Evolutionary conservation across 345 rosid species (phyloP).

Genomic region (Eucalyptus dawsonii): DNA sequence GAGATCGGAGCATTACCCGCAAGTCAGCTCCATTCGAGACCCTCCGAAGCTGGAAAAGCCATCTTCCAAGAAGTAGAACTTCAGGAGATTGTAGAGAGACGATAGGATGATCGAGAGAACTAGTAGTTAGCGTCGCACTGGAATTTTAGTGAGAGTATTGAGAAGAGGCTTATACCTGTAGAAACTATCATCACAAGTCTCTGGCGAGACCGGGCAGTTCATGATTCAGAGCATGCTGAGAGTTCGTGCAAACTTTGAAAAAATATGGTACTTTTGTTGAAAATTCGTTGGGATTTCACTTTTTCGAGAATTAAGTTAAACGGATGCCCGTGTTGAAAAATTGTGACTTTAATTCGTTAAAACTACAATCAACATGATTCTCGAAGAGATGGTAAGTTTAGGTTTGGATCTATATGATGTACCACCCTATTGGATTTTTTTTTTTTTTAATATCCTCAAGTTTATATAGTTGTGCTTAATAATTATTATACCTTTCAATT

Average conservation of each 20-base stretch:
- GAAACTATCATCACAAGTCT: background rate
- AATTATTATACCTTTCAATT: too few relatives aligned
- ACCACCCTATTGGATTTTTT: too few relatives aligned
- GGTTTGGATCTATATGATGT: background rate
- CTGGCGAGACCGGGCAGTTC: rapidly evolving
- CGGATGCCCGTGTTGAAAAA: rapidly evolving
- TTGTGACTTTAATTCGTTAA: background rate
- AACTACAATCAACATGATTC: background rate
- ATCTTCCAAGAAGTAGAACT: too few relatives aligned
- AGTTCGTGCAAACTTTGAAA: rapidly evolving
- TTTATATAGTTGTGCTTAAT: background rate
- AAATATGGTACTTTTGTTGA: background rate
- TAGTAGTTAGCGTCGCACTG: too few relatives aligned
- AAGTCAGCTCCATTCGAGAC: background rate
- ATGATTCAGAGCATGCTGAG: background rate
- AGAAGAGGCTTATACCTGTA: too few relatives aligned
- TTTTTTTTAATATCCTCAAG: background rate
- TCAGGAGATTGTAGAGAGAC: too few relatives aligned
- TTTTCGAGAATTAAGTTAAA: background rate
- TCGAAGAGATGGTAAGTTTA: background rate
- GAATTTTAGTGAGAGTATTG: too few relatives aligned
- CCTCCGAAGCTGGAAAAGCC: too few relatives aligned
- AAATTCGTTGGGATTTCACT: too few relatives aligned
- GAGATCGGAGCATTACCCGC: background rate
- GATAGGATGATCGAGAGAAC: too few relatives aligned